These are phyloP conservation scores for Schoenoplectus triqueter DNA, from an alignment of 202 grass and related monocot species.

Conservation along the genomic window DNA sequence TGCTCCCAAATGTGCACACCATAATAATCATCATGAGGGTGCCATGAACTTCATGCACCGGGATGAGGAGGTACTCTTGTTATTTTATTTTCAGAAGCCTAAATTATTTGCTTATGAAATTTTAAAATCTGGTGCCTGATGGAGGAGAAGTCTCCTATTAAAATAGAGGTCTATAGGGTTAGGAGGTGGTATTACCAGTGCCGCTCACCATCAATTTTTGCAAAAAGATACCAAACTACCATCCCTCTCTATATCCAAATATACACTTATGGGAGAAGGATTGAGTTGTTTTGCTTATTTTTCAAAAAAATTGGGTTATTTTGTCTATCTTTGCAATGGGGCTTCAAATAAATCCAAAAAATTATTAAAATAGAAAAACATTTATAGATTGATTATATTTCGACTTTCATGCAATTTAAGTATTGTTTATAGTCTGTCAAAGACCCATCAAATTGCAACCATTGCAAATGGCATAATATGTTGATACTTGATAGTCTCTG, in stretches of 20 bases:
- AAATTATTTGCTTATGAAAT: not conserved
- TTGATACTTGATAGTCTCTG: too few relatives aligned
- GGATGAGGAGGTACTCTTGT: slow-evolving; percentile 72
- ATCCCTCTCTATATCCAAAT: not conserved
- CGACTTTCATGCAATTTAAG: too few relatives aligned
- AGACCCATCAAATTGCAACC: too few relatives aligned
- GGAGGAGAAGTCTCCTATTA: not conserved
- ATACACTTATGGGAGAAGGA: not conserved
- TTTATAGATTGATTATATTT: too few relatives aligned
- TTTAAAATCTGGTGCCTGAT: not conserved
- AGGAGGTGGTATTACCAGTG: slow-evolving; percentile 6
- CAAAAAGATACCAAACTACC: not conserved
- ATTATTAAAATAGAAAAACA: too few relatives aligned
- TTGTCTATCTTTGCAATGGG: too few relatives aligned
- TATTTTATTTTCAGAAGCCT: slow-evolving; percentile 2
- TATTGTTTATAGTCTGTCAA: too few relatives aligned
- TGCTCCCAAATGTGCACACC: slow-evolving; percentile 69
- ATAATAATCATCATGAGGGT: slow-evolving; percentile 88
- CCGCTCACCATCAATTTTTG: not conserved
- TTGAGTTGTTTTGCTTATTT: not conserved
- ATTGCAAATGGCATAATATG: too few relatives aligned
- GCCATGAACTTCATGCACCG: slow-evolving; percentile 94
- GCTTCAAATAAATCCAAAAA: too few relatives aligned
- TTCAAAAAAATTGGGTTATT: not conserved
- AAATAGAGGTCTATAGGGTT: not conserved